These are phyloP conservation scores for Exutisphaerella laricina DNA, from an alignment of 2,329 filamentous ascomycete species.

Conservation along the genomic window DNA sequence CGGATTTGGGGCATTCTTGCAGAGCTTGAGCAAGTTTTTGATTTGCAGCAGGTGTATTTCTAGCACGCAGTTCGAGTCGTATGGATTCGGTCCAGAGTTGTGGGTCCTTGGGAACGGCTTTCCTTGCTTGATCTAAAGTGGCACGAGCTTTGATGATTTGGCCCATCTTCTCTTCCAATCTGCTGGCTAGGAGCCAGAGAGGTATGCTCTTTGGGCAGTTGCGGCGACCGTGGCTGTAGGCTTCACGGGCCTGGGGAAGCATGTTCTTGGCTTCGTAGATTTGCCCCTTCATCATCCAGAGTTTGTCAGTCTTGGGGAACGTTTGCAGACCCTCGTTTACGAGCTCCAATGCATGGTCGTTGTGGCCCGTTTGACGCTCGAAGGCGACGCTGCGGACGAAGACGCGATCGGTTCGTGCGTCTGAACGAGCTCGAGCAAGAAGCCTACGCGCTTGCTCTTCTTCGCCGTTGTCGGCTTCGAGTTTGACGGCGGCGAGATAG, in stretches of 20 bases:
- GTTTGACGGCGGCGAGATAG: conserved; percentile 91
- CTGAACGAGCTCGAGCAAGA: conserved; percentile 72
- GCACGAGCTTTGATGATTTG: conserved; percentile 87
- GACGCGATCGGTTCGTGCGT: conserved; percentile 90
- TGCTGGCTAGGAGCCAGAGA: conserved; percentile 82
- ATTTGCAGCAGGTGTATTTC: conserved; percentile 77
- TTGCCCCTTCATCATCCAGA: conserved; percentile 99
- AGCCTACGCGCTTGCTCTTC: conserved; percentile 76
- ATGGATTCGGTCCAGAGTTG: conserved; percentile 93
- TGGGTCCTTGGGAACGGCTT: conserved; percentile 78
- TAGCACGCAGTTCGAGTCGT: conserved; percentile 80
- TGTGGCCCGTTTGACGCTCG: conserved; percentile 76
- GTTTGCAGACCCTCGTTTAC: conserved; percentile 79
- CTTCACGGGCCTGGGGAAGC: conserved; percentile 78
- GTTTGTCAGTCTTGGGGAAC: conserved; percentile 78
- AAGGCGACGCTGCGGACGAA: conserved; percentile 97
- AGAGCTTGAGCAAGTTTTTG: conserved; percentile 89
- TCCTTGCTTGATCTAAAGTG: conserved; percentile 82
- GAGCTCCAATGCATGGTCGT: conserved; percentile 76
- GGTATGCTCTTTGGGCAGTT: conserved; percentile 78
- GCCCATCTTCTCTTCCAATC: conserved; percentile 79
- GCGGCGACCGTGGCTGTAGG: conserved; percentile 81
- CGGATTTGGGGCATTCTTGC: conserved; percentile 83
- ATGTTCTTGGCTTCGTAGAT: conserved; percentile 84
- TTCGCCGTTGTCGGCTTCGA: conserved; percentile 85